Percentiles rank a stretch among this genome's conserved stretches.
Evolutionary conservation across 345 rosid species (phyloP).

Genomic region (Anacardium occidentale): DNA sequence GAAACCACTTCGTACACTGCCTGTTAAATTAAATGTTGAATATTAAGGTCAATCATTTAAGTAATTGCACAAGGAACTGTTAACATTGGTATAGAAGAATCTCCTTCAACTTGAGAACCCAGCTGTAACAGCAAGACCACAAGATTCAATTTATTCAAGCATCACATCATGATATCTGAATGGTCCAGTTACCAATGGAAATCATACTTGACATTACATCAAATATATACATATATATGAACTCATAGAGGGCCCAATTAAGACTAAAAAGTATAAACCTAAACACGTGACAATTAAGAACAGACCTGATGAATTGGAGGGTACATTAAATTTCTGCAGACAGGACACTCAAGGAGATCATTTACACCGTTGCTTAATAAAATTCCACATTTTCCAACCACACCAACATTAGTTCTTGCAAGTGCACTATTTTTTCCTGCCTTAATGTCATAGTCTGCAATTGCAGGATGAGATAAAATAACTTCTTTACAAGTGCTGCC

Average conservation of each 20-base stretch:
- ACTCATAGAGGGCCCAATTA: background rate
- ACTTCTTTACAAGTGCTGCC: conserved; percentile 46
- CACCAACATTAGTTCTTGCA: conserved; percentile 25
- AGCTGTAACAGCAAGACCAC: background rate
- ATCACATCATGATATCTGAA: background rate
- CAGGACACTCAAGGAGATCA: conserved; percentile 58
- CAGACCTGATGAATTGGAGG: conserved; percentile 73
- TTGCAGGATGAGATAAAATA: conserved; percentile 27
- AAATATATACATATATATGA: background rate
- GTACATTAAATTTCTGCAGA: conserved; percentile 54
- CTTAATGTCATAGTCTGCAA: conserved; percentile 27
- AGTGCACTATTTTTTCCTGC: conserved; percentile 26
- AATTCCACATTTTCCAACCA: conserved; percentile 37
- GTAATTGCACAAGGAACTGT: too few species aligned
- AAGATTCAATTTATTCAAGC: background rate
- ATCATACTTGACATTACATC: background rate
- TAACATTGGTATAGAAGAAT: too few species aligned
- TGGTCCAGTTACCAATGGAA: background rate
- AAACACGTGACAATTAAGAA: conserved; percentile 4
- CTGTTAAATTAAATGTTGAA: too few species aligned
- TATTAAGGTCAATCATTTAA: too few species aligned
- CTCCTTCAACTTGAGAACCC: too few species aligned
- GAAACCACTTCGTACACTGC: too few species aligned
- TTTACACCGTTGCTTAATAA: conserved; percentile 45
- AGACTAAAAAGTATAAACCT: background rate